These are phyloP conservation scores for Pleurotus eryngii DNA, from an alignment of 768 basidiomycete genomes.

Conservation along the genomic window DNA sequence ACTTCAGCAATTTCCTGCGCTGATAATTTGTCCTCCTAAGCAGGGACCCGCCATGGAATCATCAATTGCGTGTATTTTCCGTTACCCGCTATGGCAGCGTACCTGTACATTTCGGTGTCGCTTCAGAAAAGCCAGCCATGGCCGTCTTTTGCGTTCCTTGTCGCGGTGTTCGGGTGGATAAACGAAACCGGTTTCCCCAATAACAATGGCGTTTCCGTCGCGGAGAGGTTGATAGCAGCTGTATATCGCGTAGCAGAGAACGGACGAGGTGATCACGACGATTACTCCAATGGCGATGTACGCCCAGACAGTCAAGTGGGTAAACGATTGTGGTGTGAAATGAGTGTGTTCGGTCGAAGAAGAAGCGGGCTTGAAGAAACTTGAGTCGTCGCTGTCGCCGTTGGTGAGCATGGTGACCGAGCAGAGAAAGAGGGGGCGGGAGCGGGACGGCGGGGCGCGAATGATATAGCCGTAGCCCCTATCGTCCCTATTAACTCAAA, in stretches of 20 bases:
- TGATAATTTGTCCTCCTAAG: constrained; percentile 1
- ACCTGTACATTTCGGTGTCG: neutral
- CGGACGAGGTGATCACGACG: constrained; percentile 1
- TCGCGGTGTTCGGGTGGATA: neutral
- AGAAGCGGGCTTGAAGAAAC: neutral
- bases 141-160: neutral
- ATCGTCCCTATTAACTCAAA: too few species aligned
- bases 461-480: too few species aligned
- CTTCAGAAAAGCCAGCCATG: neutral
- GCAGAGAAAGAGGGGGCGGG: neutral
- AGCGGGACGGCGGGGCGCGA: neutral
- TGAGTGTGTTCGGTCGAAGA: constrained; percentile 1
- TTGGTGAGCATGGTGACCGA: neutral
- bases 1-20: constrained; percentile 2
- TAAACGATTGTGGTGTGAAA: constrained; percentile 9
- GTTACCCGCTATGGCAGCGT: neutral
- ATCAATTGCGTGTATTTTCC: too few species aligned
- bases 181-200: neutral
- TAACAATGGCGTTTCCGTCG: neutral
- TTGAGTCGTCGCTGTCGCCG: constrained; percentile 2
- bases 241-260: constrained; percentile 9
- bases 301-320: constrained; percentile 8
- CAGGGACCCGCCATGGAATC: neutral
- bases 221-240: constrained; percentile 6
- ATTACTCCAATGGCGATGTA: constrained; percentile 9